Evolutionary conservation across 495 filamentous ascomycete genomes (phyloP), one percentile per base, ranked within the genome.

Genomic region (Hyphodiscus hymeniophilus): DNA sequence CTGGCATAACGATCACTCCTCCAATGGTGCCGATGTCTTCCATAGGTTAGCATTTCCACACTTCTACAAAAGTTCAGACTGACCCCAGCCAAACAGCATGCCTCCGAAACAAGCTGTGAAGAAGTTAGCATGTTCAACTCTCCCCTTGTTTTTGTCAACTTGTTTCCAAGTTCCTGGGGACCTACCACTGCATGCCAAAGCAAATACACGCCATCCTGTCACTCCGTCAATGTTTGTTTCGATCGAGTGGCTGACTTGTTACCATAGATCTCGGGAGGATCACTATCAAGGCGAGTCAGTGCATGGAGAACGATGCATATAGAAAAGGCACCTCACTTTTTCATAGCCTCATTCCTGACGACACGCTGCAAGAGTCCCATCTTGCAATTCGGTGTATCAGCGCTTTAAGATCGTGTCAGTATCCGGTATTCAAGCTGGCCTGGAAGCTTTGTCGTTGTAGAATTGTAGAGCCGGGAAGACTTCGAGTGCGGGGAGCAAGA

Each of bases 271-370:
- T 89, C 80, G 46, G 71, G 72, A 10, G 85, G 84, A 57, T 55
- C 53, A 22, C 47, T 55, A 35, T 36, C 13, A 36, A 40, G 10
- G 12, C 38, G 8, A 21, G 20, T 40, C 38, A 40, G 38, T 20
- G 13, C 16, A 20, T 21, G 16, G 7, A 21, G 7, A 18, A 21
- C 5, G 20, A 40, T 17, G 18, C 4, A 17, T 20, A 4, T 11
- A 22, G 10, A 24, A 30, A 23, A n/a, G 50, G n/a, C n/a, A n/a
- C n/a, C 56, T 41, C 4, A 56, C 56, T 64, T 66, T 64, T 75
- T 82, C 80, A 87, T 87, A 35, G 85, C 79, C 51, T 87, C 82
- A 77, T 89, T 89, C 63, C 77, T 77, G 52, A 87, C 80, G 57
- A 89, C 77, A 51, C 73, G 78, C 51, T 66, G 72, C 26, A 87